These are phyloP conservation scores for Trichoderma atrobrunneum DNA, from an alignment of 2,329 filamentous ascomycete species.

Conservation along the genomic window DNA sequence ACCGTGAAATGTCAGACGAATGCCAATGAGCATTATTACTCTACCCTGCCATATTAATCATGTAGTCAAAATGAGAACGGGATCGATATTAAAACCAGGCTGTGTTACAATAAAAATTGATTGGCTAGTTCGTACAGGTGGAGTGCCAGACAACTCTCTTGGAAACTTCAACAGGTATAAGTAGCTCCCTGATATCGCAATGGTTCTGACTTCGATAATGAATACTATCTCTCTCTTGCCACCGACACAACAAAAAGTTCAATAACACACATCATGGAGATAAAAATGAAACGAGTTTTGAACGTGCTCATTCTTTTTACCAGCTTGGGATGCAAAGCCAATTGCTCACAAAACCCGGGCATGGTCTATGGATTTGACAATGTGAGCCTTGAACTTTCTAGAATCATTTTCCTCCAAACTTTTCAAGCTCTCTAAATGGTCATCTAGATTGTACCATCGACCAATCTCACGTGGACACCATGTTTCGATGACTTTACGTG, in stretches of 20 bases:
- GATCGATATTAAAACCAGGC: not conserved
- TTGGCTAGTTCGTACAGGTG: not conserved
- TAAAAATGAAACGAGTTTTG: not conserved
- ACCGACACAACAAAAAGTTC: not conserved
- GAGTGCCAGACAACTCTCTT: not conserved
- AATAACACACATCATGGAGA: too few species aligned
- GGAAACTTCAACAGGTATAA: not conserved
- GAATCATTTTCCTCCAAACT: not conserved
- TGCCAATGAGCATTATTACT: not conserved
- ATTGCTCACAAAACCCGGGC: not conserved
- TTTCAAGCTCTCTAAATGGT: not conserved
- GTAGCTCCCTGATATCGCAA: not conserved
- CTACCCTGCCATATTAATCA: not conserved
- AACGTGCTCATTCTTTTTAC: not conserved
- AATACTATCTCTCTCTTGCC: not conserved
- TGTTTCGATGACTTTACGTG: constrained; percentile 1
- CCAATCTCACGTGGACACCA: not conserved
- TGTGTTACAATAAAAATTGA: not conserved
- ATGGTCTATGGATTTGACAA: not conserved
- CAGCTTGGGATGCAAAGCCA: not conserved
- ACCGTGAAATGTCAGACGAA: not conserved
- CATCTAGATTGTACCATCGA: not conserved
- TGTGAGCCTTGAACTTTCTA: not conserved
- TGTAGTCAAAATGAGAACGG: not conserved
- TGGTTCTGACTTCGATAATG: not conserved